Conservation (phyloP, 305 asterid genomes). For the Solanum hybrid region DNA sequence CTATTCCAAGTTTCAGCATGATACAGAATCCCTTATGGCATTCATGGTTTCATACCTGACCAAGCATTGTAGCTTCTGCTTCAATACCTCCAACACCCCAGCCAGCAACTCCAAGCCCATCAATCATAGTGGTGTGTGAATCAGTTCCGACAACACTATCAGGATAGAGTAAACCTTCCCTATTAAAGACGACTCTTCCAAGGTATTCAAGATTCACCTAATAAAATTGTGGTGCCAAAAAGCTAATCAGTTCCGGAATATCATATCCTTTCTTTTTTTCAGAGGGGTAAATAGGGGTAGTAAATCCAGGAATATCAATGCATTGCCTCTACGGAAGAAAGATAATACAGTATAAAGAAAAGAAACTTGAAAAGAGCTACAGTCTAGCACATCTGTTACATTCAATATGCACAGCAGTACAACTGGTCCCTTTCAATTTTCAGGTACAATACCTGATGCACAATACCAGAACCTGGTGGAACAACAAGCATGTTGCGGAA, state of each 20-base stretch:
- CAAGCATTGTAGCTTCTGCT: constrained; percentile 98
- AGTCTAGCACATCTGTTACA: not conserved
- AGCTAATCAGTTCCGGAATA: not conserved
- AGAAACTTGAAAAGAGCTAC: not conserved
- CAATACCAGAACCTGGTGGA: constrained; percentile 95
- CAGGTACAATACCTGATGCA: constrained; percentile 66
- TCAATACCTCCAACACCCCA: constrained; percentile 99
- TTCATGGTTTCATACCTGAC: constrained; percentile 40
- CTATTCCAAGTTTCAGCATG: not conserved
- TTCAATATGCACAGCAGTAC: not conserved
- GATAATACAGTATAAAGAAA: not conserved
- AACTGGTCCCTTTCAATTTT: constrained; percentile 1
- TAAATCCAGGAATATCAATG: not conserved
- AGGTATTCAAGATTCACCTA: constrained; percentile 93
- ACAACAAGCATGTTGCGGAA: constrained; percentile 91
- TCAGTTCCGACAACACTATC: constrained; percentile 95
- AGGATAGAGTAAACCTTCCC: constrained; percentile 72
- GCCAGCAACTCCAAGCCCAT: constrained; percentile 95
- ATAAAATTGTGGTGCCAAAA: not conserved
- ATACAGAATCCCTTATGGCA: not conserved
- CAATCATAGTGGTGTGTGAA: constrained; percentile 94
- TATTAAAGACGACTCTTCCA: constrained; percentile 80
- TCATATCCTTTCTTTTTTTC: not conserved
- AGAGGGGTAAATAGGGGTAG: not conserved
- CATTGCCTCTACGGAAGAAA: not conserved